These are phyloP conservation scores for Arthrobotrys musiformis DNA, from an alignment of 2,329 filamentous ascomycete genomes.

Conservation along the genomic window DNA sequence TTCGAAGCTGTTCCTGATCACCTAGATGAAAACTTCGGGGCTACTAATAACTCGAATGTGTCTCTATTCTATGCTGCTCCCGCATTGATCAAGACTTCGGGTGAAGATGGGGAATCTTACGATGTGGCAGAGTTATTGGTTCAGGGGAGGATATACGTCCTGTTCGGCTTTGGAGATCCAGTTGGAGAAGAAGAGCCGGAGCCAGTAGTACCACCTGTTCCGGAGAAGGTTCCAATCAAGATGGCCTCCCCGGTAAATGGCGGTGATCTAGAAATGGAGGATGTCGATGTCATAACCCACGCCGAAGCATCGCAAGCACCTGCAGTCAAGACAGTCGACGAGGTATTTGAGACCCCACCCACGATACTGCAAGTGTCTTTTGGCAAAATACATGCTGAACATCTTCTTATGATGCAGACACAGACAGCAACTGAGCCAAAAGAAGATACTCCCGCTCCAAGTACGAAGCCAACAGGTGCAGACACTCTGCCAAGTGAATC, in stretches of 20 bases:
- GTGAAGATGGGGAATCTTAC: slow-evolving; percentile 42
- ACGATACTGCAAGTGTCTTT: not conserved
- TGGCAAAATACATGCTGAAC: no score
- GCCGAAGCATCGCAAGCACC: not conserved
- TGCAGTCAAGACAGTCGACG: not conserved
- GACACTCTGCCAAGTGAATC: slow-evolving; percentile 49
- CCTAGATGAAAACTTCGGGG: slow-evolving; percentile 12
- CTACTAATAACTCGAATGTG: slow-evolving; percentile 4
- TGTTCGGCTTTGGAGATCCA: slow-evolving; percentile 14
- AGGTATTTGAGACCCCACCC: slow-evolving; percentile 1
- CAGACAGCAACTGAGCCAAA: not conserved
- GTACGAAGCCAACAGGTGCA: slow-evolving; percentile 44
- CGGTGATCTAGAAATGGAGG: slow-evolving; percentile 16
- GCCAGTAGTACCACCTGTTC: not conserved
- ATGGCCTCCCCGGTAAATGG: slow-evolving; percentile 47
- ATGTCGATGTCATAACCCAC: slow-evolving; percentile 14
- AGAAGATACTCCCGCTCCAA: not conserved
- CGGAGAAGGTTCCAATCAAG: slow-evolving; percentile 28
- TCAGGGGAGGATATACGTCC: slow-evolving; percentile 41
- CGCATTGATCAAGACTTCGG: slow-evolving; percentile 35
- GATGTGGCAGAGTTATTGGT: slow-evolving; percentile 18
- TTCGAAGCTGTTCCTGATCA: slow-evolving; percentile 37
- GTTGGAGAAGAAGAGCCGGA: slow-evolving; percentile 2
- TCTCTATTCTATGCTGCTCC: slow-evolving; percentile 38
- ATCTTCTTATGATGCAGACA: no score